Base-by-base conservation (phyloP, 1,284 basidiomycete species). In the Sporisorium graminicola region DNA sequence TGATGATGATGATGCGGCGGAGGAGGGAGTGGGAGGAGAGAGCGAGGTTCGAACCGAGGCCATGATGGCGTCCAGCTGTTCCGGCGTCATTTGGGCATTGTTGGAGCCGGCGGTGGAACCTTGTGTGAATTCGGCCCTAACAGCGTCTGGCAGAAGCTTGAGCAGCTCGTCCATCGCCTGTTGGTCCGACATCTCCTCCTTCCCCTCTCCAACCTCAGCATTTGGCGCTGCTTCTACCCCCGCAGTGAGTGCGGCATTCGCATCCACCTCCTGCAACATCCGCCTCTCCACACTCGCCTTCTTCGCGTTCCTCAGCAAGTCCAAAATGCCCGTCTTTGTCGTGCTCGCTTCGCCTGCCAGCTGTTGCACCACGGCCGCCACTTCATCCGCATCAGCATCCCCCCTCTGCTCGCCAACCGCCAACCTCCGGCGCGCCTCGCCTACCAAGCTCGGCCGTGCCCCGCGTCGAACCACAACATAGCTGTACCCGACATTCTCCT, bases 381-480 rank as follows among this genome's bases (percentile, higher is more conserved):
- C n/a, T 7, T 53, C 52, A n/a, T 12, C 62, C 2, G 14, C 42
- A 33, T 12, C 31, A 33, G 18, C 13, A 50, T 24, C 24, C 31
- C 5, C 2, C 33, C 44, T 20, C 26, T 6, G 6, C 29, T 12
- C 20, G 35, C 29, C 56, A 6, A 22, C 13, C 2, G 26, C 55
- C 20, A 67, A 12, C 42, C 62, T 58, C 10, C 65, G 31, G 22
- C 63, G 33, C n/a, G 72, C 66, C 26, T 74, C 63, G 3, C 44
- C n/a, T 2, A 70, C 51, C 13, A 84, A 37, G n/a, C 68, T 57
- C 0, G 89, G 95, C 58, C 95, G 89, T 26, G 87, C 72, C 1
- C 95, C 96, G 43, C 94, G 89, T 33, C 91, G 91, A 58, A 99
- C 89, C 29, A 95, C 92, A 43, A 98, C 91, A 84, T 99, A 99